Percentiles rank a stretch among this genome's conserved stretches.
Conservation (phyloP, 768 basidiomycete species). For the Lactifluus pinguis region DNA sequence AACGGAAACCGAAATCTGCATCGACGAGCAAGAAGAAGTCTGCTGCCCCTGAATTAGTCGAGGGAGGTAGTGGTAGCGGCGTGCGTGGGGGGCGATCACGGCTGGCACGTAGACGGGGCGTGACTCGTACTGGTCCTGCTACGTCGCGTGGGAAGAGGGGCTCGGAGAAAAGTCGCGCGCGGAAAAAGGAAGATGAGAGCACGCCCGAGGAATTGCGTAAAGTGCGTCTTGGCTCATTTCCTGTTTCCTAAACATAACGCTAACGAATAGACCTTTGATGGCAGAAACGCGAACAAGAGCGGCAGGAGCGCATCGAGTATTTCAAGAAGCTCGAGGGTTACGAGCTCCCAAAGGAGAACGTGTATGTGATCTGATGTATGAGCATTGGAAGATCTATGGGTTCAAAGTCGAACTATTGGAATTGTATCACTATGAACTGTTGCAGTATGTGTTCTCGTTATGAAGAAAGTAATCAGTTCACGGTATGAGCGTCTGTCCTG, state of each 20-base stretch:
- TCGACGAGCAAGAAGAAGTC: neutral
- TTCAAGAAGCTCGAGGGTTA: constrained; percentile 20
- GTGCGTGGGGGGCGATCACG: neutral
- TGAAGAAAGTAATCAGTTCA: neutral
- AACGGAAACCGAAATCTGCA: neutral
- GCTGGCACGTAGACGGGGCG: neutral
- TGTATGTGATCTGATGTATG: constrained; percentile 18
- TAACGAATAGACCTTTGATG: neutral
- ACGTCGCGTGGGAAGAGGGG: neutral
- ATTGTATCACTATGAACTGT: neutral
- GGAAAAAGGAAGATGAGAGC: constrained; percentile 17
- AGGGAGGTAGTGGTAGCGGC: neutral
- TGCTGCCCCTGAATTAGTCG: neutral
- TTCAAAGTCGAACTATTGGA: neutral
- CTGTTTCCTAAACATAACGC: neutral
- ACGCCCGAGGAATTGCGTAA: constrained; percentile 19
- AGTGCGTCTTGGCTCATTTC: neutral
- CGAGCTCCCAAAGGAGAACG: constrained; percentile 15
- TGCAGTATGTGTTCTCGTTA: neutral
- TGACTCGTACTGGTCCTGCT: neutral
- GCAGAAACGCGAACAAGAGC: constrained; percentile 16
- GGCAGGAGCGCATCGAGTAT: constrained; percentile 14
- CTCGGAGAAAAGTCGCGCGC: constrained; percentile 1
- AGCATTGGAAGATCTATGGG: neutral
- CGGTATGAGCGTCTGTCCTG: no score